These are phyloP conservation scores for Trichoderma sp. DNA, from an alignment of 2,329 filamentous ascomycete species.

Conservation along the genomic window DNA sequence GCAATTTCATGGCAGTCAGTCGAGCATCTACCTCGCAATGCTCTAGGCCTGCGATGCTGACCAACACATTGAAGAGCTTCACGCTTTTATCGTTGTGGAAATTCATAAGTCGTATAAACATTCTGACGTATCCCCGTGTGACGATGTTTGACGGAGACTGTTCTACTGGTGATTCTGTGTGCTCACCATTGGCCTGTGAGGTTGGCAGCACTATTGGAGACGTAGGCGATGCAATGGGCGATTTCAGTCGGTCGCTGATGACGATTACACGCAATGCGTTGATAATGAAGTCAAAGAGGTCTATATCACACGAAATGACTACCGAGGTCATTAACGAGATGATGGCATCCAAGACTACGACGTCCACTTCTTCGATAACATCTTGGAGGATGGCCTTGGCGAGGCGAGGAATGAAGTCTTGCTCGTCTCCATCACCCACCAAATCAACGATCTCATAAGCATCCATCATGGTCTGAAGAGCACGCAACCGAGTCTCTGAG, in stretches of 20 bases:
- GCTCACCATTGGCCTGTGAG: slow-evolving; percentile 25
- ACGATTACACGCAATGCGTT: slow-evolving; percentile 53
- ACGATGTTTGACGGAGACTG: slow-evolving; percentile 68
- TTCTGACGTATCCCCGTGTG: slow-evolving; percentile 66
- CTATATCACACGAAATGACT: slow-evolving; percentile 56
- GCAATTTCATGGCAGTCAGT: slow-evolving; percentile 70
- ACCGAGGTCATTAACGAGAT: slow-evolving; percentile 65
- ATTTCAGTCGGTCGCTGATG: slow-evolving; percentile 46
- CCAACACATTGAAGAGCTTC: slow-evolving; percentile 59
- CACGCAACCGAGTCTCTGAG: slow-evolving; percentile 59
- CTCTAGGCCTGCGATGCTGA: slow-evolving; percentile 60
- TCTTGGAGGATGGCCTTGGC: slow-evolving; percentile 60
- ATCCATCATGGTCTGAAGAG: slow-evolving; percentile 59
- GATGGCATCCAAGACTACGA: slow-evolving; percentile 61
- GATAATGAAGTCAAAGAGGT: slow-evolving; percentile 59
- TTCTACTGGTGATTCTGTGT: slow-evolving; percentile 28
- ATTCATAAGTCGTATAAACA: slow-evolving; percentile 74
- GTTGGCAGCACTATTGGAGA: slow-evolving; percentile 30
- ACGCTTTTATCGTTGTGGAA: slow-evolving; percentile 62
- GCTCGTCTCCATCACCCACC: slow-evolving; percentile 57
- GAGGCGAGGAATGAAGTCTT: slow-evolving; percentile 56
- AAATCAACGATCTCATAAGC: slow-evolving; percentile 59
- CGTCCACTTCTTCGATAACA: slow-evolving; percentile 62
- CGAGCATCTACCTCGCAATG: slow-evolving; percentile 66
- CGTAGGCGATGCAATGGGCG: slow-evolving; percentile 38